phyloP scores from a whole-genome alignment of 2,329 filamentous ascomycete species.

The Ophiostoma tasmaniense region DNA sequence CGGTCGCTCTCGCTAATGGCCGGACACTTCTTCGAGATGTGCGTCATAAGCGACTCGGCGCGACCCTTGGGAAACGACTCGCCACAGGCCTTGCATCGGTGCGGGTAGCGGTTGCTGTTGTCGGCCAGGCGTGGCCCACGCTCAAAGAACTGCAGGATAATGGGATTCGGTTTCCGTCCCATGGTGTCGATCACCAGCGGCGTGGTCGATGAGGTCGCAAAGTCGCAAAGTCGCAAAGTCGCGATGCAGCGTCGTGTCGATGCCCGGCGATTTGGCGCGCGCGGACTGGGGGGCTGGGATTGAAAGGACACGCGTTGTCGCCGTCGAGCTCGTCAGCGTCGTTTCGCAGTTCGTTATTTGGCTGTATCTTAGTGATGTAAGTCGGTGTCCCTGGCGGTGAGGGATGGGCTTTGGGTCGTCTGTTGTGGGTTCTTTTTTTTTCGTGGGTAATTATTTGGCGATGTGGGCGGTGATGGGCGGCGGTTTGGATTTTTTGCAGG shows the following conservation, averaged over 20 bases:
- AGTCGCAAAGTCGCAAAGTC: neutral
- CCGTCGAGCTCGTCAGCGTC: constrained; percentile 1
- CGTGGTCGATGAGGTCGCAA: neutral
- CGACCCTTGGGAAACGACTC: constrained; percentile 86
- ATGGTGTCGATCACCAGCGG: constrained; percentile 35
- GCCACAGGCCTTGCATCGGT: constrained; percentile 82
- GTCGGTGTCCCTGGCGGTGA: constrained; percentile 12
- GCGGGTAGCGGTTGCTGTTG: constrained; percentile 83
- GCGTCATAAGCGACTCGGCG: constrained; percentile 70
- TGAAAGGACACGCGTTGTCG: neutral
- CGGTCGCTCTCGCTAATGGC: constrained; percentile 67
- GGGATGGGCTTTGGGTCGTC: constrained; percentile 2
- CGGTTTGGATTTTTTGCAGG: constrained; percentile 11
- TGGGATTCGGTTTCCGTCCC: constrained; percentile 74
- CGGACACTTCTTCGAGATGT: constrained; percentile 80
- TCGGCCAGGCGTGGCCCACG: constrained; percentile 80
- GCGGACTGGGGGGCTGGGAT: neutral
- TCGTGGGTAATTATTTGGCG: constrained; percentile 6
- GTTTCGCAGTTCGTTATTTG: neutral
- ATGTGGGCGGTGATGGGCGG: constrained; percentile 19
- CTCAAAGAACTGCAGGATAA: constrained; percentile 83
- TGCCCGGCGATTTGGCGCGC: neutral
- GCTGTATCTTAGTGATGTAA: neutral
- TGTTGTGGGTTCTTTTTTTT: constrained; percentile 14
- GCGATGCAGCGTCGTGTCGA: constrained; percentile 2